Conservation (phyloP, 179 eudicot genomes). For the Patellifolia procumbens region DNA sequence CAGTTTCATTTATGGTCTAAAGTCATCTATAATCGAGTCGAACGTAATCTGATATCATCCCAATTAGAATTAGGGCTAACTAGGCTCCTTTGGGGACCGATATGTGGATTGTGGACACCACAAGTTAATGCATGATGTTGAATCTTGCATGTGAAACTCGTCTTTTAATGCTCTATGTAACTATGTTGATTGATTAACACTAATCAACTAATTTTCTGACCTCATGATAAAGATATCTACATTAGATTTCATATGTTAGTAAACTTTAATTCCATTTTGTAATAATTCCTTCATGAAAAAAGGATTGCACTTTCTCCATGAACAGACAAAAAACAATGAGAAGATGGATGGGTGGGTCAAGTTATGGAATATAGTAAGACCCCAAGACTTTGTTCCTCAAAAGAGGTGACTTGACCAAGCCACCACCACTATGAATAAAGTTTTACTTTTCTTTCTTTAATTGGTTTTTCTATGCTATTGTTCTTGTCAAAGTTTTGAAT, state of each 20-base stretch:
- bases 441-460: not conserved
- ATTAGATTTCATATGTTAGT: not conserved
- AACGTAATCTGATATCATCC: not conserved
- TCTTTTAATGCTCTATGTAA: constrained; percentile 11
- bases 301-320: not conserved
- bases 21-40: not conserved
- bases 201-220: not conserved
- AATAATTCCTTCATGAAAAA: not conserved
- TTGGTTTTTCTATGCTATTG: not conserved
- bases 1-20: not conserved
- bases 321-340: constrained; percentile 13
- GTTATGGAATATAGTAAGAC: not conserved
- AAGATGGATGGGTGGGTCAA: constrained; percentile 9
- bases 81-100: not conserved
- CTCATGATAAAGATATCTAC: not conserved
- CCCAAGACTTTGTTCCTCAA: constrained; percentile 14
- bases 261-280: not conserved
- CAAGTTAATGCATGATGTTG: not conserved
- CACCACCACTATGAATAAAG: not conserved
- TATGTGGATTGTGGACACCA: not conserved
- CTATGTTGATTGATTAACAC: not conserved
- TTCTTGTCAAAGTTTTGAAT: not conserved
- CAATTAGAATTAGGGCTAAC: not conserved
- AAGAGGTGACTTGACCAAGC: constrained; percentile 19
- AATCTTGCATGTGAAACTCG: constrained; percentile 10